Base-by-base conservation (phyloP, 306 rosid genomes). In the Lathyrus oleraceus region DNA sequence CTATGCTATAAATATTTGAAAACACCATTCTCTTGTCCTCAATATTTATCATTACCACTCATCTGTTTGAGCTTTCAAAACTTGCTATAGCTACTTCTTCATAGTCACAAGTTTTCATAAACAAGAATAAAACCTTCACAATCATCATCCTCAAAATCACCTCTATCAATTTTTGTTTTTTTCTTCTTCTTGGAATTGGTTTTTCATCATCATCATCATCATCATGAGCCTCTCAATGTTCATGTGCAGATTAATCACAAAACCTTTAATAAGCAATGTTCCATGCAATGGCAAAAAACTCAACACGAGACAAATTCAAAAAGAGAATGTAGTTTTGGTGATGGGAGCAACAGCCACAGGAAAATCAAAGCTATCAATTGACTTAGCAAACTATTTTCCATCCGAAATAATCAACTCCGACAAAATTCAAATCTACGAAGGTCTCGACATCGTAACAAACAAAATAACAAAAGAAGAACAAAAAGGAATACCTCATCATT, bases 281-380 rank as follows among this genome's bases (percentile, higher is more conserved):
- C 85, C 91, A 9, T 38, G 82, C 2, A 52, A 77, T 49, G 82
- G 83, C 30, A 32, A 73, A 65, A 85, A 71, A 39, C 0, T 80
- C 27, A 78, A 79, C 7, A 15, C 47, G 17, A 79, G 84, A 72
- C 85, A 77, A 61, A 82, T 78, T 58, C 83, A 81, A 65, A 90
- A 86, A 49, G 94, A 88, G 40, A 90, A 94, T 60, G 88, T 94
- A 45, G 88, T 94, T 36, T 48, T 94, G 17, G 74, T 94, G 58
- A 84, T 88, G 83, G 99, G 99, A 3, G 95, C 96, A 4, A 94
- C 99, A 0, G 99, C 96, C 2, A 71, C 97, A 0, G 99, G 99
- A 0, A 94, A 94, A 48, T 94, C 99, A 4, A 81, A 84, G 69
- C 86, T 94, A 0, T 88, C 99, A 1, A 60, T 91, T 28, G 95